Percentiles rank a stretch among this genome's conserved stretches.
Conservation (phyloP, 177 flowering plant species). For the Vitis hybrid region DNA sequence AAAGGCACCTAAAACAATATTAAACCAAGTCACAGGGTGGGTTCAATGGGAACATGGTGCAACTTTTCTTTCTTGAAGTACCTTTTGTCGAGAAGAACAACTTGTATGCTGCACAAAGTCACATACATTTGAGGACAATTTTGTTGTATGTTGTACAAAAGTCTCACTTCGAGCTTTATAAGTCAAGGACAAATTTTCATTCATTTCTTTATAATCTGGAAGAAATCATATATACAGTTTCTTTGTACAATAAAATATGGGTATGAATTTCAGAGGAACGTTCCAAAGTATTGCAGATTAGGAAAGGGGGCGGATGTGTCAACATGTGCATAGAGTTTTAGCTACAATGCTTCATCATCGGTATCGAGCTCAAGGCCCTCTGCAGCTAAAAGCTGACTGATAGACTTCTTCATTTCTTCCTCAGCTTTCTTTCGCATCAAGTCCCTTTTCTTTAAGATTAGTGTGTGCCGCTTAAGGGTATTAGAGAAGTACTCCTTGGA, state of each 20-base stretch:
- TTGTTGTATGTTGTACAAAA: no score
- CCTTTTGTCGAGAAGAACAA: no score
- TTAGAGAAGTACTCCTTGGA: slow-evolving; percentile 61
- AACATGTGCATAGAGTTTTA: neutral
- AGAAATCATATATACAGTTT: slow-evolving; percentile 24
- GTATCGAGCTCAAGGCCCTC: slow-evolving; percentile 91
- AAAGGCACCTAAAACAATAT: no score
- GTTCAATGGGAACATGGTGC: no score
- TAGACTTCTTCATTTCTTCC: slow-evolving; percentile 64
- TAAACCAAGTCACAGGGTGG: no score
- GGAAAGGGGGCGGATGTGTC: neutral
- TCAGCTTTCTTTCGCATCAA: slow-evolving; percentile 82
- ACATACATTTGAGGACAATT: no score
- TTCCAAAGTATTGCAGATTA: neutral
- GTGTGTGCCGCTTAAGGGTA: slow-evolving; percentile 82
- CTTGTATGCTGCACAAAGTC: no score
- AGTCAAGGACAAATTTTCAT: no score
- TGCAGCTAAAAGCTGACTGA: slow-evolving; percentile 77
- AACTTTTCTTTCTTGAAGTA: no score
- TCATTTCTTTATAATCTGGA: neutral
- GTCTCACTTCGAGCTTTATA: no score
- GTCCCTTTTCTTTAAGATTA: slow-evolving; percentile 86
- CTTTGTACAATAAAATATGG: slow-evolving; percentile 18
- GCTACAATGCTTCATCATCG: slow-evolving; percentile 41
- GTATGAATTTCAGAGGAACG: neutral